These are phyloP conservation scores for Lachnellula hyalina DNA, from an alignment of 2,329 filamentous ascomycete genomes.

Conservation along the genomic window DNA sequence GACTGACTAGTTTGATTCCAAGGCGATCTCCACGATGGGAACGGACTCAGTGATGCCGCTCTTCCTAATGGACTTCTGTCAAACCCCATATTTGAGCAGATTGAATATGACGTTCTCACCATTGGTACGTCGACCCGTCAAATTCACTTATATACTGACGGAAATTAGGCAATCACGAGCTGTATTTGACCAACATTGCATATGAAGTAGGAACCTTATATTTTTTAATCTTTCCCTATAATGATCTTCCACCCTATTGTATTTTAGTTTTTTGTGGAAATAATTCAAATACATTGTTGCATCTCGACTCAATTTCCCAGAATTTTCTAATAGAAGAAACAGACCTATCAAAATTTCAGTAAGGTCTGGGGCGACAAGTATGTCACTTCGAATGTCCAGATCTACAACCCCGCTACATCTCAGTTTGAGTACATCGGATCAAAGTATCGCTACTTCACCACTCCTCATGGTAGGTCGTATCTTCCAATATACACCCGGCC, in stretches of 20 bases:
- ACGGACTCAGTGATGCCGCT: conserved; percentile 85
- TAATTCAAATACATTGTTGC: not conserved
- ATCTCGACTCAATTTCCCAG: not conserved
- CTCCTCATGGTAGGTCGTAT: conserved; percentile 62
- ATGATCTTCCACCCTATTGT: not conserved
- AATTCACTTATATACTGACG: not conserved
- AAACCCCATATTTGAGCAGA: conserved; percentile 77
- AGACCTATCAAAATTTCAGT: conserved; percentile 63
- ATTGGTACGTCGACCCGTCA: conserved; percentile 42
- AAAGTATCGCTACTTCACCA: conserved; percentile 82
- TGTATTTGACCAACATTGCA: conserved; percentile 69
- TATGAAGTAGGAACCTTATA: conserved; percentile 14
- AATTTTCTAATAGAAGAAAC: not conserved
- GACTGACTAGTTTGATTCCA: not conserved
- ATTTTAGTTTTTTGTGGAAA: not conserved
- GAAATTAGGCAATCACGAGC: conserved; percentile 70
- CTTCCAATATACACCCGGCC: not conserved
- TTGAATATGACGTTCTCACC: conserved; percentile 75
- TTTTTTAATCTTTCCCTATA: not conserved
- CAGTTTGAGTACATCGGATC: conserved; percentile 69
- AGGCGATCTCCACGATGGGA: conserved; percentile 78
- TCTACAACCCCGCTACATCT: conserved; percentile 65
- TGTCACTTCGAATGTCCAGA: conserved; percentile 89
- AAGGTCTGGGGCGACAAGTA: conserved; percentile 70
- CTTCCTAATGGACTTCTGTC: conserved; percentile 83